Base-by-base conservation (phyloP, 2,329 filamentous ascomycete species). In the Ophiobolus disseminans region DNA sequence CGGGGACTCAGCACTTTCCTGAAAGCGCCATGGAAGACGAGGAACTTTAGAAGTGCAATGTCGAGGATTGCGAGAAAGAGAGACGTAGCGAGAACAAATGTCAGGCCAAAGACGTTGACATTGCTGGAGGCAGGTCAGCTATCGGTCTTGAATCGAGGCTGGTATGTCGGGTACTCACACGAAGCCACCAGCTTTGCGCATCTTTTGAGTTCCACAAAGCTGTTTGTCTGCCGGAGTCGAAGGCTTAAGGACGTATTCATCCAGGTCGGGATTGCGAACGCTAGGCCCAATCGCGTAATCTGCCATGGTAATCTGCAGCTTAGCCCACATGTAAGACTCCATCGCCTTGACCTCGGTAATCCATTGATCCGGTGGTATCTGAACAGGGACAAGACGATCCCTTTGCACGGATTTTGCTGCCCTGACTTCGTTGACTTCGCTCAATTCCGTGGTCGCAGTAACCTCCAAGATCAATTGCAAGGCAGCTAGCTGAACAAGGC, bases 31-130 rank as follows among this genome's bases (percentile, higher is more conserved):
- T 58, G 21, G 32, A 39, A 60, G 20, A 65, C 49, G 28, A 58
- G 48, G 34, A 65, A 47, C 3, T 44, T 36, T 3, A 62, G 46
- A 7, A 63, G 32, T 0, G 20, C 22, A 8, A 58, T 35, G 22
- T 62, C 55, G 8, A 62, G 20, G 1, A 54, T 7, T 0, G 45
- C 49, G 4, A 60, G 17, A 2, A 55, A 1, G 9, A 35, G 16
- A 1, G 56, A 53, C 20, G 58, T 37, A 0, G 49, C 42, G 10
- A 50, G 25, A 4, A 58, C 51, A 25, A 63, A 59, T 11, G 37
- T 40, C 2, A 65, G 48, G 4, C 45, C 62, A 30, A 65, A 63
- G 21, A 58, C 48, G 31, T 62, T 62, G 25, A 63, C 51, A 46
- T 60, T 62, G 2, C 55, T 60, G 28, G 14, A 17, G 17, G 19